These are phyloP conservation scores for Astragalus membranaceus DNA, from an alignment of 306 rosid genomes.

Conservation along the genomic window DNA sequence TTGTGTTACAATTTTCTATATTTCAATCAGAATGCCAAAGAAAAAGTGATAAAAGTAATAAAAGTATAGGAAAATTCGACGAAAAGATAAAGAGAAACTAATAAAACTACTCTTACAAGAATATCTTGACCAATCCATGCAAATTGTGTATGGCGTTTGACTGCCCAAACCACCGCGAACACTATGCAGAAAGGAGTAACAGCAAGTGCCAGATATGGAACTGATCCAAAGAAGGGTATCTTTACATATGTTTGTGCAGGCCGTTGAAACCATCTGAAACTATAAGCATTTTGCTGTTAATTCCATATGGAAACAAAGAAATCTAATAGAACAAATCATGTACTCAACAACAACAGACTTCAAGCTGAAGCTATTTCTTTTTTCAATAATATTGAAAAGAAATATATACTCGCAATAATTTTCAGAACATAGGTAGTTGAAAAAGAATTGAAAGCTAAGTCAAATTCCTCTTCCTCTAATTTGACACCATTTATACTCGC, in stretches of 20 bases:
- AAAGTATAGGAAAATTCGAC: background rate
- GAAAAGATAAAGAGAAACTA: conserved; percentile 1
- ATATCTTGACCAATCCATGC: conserved; percentile 99
- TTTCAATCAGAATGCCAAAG: background rate
- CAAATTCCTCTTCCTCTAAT: background rate
- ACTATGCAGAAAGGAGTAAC: conserved; percentile 86
- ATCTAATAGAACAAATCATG: background rate
- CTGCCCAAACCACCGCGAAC: conserved; percentile 89
- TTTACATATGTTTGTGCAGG: conserved; percentile 68
- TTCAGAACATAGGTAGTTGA: too few relatives aligned
- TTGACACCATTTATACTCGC: background rate
- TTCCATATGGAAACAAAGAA: conserved; percentile 16
- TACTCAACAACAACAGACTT: background rate
- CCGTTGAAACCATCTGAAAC: conserved; percentile 93
- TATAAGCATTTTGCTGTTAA: conserved; percentile 41
- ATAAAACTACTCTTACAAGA: conserved; percentile 59
- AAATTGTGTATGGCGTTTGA: conserved; percentile 39
- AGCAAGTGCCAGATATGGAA: conserved; percentile 82
- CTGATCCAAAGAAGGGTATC: conserved; percentile 84
- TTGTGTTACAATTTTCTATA: background rate
- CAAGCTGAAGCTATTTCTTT: background rate
- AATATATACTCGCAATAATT: too few relatives aligned
- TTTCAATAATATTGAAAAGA: background rate
- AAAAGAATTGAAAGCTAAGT: background rate
- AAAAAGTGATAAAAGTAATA: background rate